Conservation (phyloP, 441 rosid genomes). For the Raphanus hybrid region DNA sequence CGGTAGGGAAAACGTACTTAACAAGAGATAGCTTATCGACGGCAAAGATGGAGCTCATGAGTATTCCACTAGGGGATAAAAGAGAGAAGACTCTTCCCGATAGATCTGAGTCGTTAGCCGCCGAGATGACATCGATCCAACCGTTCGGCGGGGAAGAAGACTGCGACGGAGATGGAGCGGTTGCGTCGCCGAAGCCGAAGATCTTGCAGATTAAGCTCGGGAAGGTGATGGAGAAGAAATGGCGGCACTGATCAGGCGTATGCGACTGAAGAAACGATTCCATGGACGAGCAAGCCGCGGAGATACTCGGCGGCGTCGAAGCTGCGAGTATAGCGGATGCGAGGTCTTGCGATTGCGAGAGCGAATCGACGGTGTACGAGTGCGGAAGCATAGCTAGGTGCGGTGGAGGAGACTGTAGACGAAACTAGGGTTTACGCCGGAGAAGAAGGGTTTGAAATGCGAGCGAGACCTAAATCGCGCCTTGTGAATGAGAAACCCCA, state of each 20-base stretch:
- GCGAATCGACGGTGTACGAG: conserved; percentile 74
- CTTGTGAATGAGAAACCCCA: conserved; percentile 42
- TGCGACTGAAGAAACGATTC: conserved; percentile 65
- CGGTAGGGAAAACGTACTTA: conserved; percentile 78
- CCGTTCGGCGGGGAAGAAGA: conserved; percentile 45
- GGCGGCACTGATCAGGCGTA: conserved; percentile 79
- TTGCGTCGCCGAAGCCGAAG: conserved; percentile 72
- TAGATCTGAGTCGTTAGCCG: conserved; percentile 49
- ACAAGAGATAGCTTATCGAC: conserved; percentile 77
- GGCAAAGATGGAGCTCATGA: conserved; percentile 65
- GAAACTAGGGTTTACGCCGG: conserved; percentile 35
- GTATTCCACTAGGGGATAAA: conserved; percentile 60
- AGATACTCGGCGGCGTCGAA: conserved; percentile 62
- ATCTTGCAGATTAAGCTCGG: conserved; percentile 73
- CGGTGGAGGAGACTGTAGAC: neutral
- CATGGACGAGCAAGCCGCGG: conserved; percentile 65
- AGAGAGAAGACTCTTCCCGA: conserved; percentile 60
- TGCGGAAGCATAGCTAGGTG: conserved; percentile 57
- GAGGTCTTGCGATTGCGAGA: conserved; percentile 70
- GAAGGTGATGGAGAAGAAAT: conserved; percentile 78
- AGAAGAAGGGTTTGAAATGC: conserved; percentile 52
- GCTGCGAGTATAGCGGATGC: conserved; percentile 65
- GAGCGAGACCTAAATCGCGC: conserved; percentile 65
- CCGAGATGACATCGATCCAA: conserved; percentile 71
- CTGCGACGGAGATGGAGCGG: conserved; percentile 44